phyloP scores from a whole-genome alignment of 164 flowering plant genomes.

The Aristolochia californica region DNA sequence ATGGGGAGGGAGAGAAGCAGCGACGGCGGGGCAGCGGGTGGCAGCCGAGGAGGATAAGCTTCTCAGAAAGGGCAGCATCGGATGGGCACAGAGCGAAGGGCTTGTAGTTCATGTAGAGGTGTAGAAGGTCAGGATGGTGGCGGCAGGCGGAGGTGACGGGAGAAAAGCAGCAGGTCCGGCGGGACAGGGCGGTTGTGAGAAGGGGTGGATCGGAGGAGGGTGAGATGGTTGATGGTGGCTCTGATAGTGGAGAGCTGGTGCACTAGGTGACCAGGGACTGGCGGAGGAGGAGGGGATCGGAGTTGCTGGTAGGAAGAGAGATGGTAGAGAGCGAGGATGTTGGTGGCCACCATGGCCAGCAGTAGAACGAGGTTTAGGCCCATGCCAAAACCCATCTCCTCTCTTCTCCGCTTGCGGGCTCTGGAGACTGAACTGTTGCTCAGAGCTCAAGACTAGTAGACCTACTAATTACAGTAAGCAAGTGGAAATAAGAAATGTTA shows the following conservation, averaged over 20 bases:
- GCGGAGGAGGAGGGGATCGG: conserved; percentile 23
- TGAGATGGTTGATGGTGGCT: conserved; percentile 43
- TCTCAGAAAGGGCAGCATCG: conserved; percentile 51
- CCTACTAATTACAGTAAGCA: too few species aligned
- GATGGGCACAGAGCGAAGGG: conserved; percentile 62
- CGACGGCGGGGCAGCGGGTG: conserved; percentile 94
- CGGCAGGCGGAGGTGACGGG: conserved; percentile 86
- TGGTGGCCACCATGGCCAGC: conserved; percentile 91
- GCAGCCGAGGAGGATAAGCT: conserved; percentile 78
- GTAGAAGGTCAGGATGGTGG: conserved; percentile 64
- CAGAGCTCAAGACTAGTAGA: too few species aligned
- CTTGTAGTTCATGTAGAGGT: conserved; percentile 69
- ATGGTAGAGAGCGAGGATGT: conserved; percentile 93
- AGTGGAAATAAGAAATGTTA: too few species aligned
- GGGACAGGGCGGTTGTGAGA: conserved; percentile 23
- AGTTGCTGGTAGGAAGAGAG: conserved; percentile 62
- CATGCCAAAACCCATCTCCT: conserved; percentile 44
- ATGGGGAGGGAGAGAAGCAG: conserved; percentile 53
- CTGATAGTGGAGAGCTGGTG: conserved; percentile 76
- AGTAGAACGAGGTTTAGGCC: conserved; percentile 68
- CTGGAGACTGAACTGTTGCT: too few species aligned
- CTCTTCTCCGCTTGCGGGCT: not conserved
- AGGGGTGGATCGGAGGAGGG: conserved; percentile 11
- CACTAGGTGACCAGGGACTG: conserved; percentile 71
- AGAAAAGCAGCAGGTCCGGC: conserved; percentile 66